These are phyloP conservation scores for Daldinia eschscholtzii DNA, from an alignment of 2,329 filamentous ascomycete genomes.

Conservation along the genomic window DNA sequence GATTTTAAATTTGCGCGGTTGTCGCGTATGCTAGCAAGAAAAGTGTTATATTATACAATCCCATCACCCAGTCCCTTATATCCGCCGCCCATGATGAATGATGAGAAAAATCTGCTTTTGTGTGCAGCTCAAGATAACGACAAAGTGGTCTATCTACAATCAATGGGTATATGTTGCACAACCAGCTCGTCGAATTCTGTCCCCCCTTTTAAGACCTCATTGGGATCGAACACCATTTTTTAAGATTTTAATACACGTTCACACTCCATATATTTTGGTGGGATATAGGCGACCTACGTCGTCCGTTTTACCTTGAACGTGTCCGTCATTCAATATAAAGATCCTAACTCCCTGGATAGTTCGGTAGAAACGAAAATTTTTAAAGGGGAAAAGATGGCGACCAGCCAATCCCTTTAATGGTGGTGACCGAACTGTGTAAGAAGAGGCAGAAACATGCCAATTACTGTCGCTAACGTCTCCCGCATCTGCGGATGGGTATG, in stretches of 20 bases:
- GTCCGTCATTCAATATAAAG: constrained; percentile 20
- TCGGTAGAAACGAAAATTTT: constrained; percentile 31
- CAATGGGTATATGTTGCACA: constrained; percentile 41
- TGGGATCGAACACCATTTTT: constrained; percentile 22
- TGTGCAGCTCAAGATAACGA: constrained; percentile 6
- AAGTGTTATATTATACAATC: constrained; percentile 26
- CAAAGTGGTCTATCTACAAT: constrained; percentile 37
- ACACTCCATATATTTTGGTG: constrained; percentile 4
- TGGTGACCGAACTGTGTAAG: constrained; percentile 84
- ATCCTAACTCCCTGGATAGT: constrained; percentile 31
- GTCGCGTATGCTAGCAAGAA: constrained; percentile 1
- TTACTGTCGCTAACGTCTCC: constrained; percentile 77
- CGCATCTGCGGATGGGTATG: constrained; percentile 71
- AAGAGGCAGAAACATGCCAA: constrained; percentile 82
- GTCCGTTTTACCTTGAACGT: constrained; percentile 23
- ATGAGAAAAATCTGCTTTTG: constrained; percentile 12
- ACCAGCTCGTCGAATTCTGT: constrained; percentile 16
- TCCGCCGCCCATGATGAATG: neutral
- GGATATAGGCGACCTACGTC: constrained; percentile 7
- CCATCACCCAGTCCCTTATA: constrained; percentile 6
- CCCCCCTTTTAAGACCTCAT: constrained; percentile 22
- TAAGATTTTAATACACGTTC: constrained; percentile 20
- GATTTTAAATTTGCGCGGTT: neutral
- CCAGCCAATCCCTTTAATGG: constrained; percentile 59
- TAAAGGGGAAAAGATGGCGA: constrained; percentile 28